Conservation (phyloP, 2,329 filamentous ascomycete species). For the Penicillium sp. region DNA sequence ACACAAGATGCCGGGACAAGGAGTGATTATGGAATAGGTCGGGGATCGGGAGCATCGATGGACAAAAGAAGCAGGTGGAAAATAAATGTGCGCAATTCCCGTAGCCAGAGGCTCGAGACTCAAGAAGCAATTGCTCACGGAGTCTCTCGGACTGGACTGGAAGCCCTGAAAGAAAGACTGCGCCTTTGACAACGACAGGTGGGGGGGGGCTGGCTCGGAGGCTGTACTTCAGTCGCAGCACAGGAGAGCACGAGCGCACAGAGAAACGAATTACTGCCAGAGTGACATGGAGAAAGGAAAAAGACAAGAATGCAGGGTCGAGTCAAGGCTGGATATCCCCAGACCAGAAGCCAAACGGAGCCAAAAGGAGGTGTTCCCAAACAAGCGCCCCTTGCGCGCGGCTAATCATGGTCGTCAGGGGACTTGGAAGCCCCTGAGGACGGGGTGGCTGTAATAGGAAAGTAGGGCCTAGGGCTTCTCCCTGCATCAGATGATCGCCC, state of each 20-base stretch:
- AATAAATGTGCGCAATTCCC: neutral
- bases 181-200: constrained; percentile 19
- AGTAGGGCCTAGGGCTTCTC: constrained; percentile 6
- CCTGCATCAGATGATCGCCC: constrained; percentile 3
- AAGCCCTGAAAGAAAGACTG: constrained; percentile 25
- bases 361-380: constrained; percentile 35
- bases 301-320: too few relatives aligned
- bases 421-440: constrained; percentile 2
- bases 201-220: constrained; percentile 18
- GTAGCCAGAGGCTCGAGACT: constrained; percentile 1
- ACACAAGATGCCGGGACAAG: constrained; percentile 16
- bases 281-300: constrained; percentile 25
- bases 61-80: constrained; percentile 7
- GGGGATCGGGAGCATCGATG: neutral
- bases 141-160: constrained; percentile 8
- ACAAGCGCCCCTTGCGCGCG: constrained; percentile 43
- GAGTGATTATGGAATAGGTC: constrained; percentile 19
- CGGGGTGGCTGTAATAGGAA: neutral
- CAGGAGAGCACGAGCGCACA: constrained; percentile 21
- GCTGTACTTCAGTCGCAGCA: constrained; percentile 22
- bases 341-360: constrained; percentile 12
- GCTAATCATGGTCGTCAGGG: constrained; percentile 18
- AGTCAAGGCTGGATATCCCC: neutral
- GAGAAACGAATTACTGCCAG: constrained; percentile 32
- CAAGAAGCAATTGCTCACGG: constrained; percentile 4